Evolutionary conservation across 163 green algal species (phyloP).

Genomic region (Scenedesmus sp.): DNA sequence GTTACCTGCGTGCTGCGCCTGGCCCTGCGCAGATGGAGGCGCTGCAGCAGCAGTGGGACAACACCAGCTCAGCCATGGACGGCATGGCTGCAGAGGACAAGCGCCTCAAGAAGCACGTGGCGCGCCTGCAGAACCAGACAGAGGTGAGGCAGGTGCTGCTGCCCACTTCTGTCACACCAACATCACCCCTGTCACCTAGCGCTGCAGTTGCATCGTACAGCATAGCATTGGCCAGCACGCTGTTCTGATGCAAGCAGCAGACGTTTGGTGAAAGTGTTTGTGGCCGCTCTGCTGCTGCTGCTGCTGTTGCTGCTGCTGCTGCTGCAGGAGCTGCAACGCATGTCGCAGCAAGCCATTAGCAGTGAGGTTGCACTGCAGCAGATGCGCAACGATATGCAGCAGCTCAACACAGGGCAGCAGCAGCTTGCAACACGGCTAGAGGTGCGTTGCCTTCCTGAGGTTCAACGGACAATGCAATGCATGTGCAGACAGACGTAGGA

Average conservation of each 20-base stretch:
- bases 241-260: too few species aligned
- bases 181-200: not conserved
- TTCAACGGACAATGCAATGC: not conserved
- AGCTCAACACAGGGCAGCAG: constrained; percentile 27
- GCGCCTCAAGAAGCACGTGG: constrained; percentile 41
- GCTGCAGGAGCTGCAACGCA: constrained; percentile 29
- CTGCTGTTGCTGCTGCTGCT: not conserved
- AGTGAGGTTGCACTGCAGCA: constrained; percentile 27
- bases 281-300: not conserved
- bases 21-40: constrained; percentile 33
- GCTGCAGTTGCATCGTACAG: not conserved
- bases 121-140: not conserved
- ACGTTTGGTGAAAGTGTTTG: not conserved
- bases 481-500: not conserved
- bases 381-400: constrained; percentile 28
- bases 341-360: constrained; percentile 22
- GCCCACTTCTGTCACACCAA: not conserved
- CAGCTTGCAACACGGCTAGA: constrained; percentile 18
- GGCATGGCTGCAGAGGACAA: constrained; percentile 7
- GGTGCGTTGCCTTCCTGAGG: not conserved
- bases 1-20: not conserved
- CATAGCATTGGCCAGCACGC: not conserved
- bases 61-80: not conserved
- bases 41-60: constrained; percentile 44
- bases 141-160: not conserved